Evolutionary conservation across 2,329 filamentous ascomycete species (phyloP).

Genomic region (Penicillium hesseltinei): DNA sequence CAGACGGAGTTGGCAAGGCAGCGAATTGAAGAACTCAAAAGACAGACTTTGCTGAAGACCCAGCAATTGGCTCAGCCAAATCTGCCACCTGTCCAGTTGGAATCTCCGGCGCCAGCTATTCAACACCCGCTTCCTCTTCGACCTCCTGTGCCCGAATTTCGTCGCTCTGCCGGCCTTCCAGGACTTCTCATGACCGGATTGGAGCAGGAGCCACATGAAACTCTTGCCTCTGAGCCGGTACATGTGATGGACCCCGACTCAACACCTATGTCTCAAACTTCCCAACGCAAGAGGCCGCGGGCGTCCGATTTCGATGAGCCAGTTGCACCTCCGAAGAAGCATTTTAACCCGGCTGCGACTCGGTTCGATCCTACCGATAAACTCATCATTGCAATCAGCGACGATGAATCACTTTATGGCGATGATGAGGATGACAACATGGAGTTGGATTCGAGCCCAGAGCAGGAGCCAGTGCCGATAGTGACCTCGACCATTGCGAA

Average conservation of each 20-base stretch:
- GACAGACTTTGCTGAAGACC: constrained; percentile 45
- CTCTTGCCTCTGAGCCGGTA: constrained; percentile 8
- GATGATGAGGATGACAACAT: constrained; percentile 33
- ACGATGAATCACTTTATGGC: constrained; percentile 56
- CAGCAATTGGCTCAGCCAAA: constrained; percentile 24
- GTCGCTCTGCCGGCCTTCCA: constrained; percentile 46
- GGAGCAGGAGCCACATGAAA: constrained; percentile 6
- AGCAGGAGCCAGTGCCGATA: constrained; percentile 22
- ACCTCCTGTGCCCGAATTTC: constrained; percentile 32
- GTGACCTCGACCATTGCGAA: constrained; percentile 48
- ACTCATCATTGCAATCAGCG: constrained; percentile 82
- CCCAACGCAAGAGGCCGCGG: constrained; percentile 58
- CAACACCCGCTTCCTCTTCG: constrained; percentile 41
- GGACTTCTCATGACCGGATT: constrained; percentile 51
- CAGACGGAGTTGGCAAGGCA: constrained; percentile 75
- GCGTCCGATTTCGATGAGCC: constrained; percentile 70
- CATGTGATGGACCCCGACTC: constrained; percentile 19
- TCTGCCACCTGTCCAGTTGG: background rate
- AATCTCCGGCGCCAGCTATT: constrained; percentile 15
- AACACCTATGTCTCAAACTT: constrained; percentile 22
- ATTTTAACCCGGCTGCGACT: constrained; percentile 56
- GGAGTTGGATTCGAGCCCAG: constrained; percentile 31
- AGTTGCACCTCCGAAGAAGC: constrained; percentile 54
- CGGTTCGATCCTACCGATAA: constrained; percentile 51
- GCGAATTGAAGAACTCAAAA: constrained; percentile 73